Conservation (phyloP, 129 eudicot species). For the Lactuca saligna region DNA sequence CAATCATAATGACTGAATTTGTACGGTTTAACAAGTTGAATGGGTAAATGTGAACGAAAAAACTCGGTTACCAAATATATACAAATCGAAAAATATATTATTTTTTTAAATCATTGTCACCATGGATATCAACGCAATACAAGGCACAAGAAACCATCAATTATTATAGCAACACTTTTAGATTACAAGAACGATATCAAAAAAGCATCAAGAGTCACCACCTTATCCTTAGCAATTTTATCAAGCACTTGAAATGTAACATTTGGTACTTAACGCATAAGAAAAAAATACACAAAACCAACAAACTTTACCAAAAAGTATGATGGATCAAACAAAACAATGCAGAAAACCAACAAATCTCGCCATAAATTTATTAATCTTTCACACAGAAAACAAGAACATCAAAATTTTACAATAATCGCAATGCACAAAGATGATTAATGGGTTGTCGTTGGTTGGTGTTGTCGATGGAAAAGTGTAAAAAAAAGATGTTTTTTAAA, state of each 20-base stretch:
- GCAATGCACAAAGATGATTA: background rate
- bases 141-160: conserved; percentile 13
- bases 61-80: no score
- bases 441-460: background rate
- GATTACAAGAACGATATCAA: no score
- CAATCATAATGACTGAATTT: no score
- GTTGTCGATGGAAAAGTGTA: no score
- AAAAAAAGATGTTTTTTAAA: no score
- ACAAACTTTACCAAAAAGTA: background rate
- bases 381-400: background rate
- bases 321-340: conserved; percentile 10
- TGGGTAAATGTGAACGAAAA: no score
- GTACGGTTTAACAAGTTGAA: no score
- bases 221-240: conserved; percentile 5
- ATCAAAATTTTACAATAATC: background rate
- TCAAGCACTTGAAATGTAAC: conserved; percentile 14
- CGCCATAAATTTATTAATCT: background rate
- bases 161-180: no score
- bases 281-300: background rate
- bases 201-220: background rate
- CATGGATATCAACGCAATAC: background rate
- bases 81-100: no score
- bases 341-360: conserved; percentile 1
- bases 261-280: conserved; percentile 7
- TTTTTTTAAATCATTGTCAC: no score